Percentiles rank a stretch among this genome's conserved stretches.
These are phyloP conservation scores for Penicillium sp. DNA, from an alignment of 2,329 filamentous ascomycete genomes.

Conservation along the genomic window DNA sequence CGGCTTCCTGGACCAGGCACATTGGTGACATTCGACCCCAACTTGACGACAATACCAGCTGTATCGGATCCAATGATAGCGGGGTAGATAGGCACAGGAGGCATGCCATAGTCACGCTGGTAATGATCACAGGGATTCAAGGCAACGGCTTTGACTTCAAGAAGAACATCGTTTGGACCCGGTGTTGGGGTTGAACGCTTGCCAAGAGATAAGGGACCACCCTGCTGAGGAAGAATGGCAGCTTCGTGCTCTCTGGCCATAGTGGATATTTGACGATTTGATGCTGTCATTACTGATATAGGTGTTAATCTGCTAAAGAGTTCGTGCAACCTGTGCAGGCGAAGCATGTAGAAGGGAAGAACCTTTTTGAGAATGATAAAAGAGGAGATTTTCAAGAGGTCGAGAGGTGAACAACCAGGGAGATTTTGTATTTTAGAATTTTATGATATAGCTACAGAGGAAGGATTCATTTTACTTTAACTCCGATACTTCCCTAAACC, in stretches of 20 bases:
- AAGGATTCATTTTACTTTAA: not conserved
- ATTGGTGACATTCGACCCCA: slow-evolving; percentile 25
- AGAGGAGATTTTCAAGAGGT: not conserved
- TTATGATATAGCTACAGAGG: not conserved
- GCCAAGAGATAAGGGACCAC: not conserved
- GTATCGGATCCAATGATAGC: slow-evolving; percentile 3
- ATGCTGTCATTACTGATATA: not conserved
- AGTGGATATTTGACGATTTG: not conserved
- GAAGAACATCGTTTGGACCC: slow-evolving; percentile 34
- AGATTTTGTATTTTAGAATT: not conserved
- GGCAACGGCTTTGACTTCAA: slow-evolving; percentile 43
- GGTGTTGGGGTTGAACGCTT: not conserved
- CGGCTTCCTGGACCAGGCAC: slow-evolving; percentile 28
- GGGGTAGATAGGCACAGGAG: slow-evolving; percentile 24
- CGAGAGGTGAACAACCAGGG: not conserved
- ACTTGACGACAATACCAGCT: slow-evolving; percentile 16
- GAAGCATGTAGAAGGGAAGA: not conserved
- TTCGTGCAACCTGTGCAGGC: not conserved
- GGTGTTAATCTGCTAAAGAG: not conserved
- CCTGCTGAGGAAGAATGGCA: not conserved
- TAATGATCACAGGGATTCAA: slow-evolving; percentile 44
- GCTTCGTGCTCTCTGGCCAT: slow-evolving; percentile 11
- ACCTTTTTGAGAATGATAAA: not conserved
- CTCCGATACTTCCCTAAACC: not conserved
- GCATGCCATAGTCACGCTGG: slow-evolving; percentile 23